Evolutionary conservation across 768 basidiomycete genomes (phyloP).

Genomic region (Auricularia auricula-judae): DNA sequence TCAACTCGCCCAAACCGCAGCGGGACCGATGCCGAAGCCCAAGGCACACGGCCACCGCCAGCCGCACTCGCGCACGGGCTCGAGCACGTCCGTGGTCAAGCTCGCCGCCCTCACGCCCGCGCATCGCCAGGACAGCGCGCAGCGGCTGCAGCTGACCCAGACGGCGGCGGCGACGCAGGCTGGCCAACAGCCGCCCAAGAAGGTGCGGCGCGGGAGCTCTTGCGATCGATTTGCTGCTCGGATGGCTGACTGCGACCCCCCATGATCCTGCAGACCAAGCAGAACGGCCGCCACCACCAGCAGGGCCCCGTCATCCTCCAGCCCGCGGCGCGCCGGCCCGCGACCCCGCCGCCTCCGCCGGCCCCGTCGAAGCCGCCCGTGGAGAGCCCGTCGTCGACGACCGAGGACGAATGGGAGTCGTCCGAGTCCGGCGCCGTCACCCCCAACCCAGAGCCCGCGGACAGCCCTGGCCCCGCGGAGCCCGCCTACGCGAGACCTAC

Average conservation of each 20-base stretch:
- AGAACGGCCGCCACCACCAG: neutral
- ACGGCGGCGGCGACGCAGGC: neutral
- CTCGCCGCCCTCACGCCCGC: neutral
- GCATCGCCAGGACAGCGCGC: neutral
- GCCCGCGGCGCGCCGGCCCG: slow-evolving; percentile 1
- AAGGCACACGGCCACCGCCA: neutral
- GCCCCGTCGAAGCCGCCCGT: neutral
- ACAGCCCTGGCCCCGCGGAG: slow-evolving; percentile 27
- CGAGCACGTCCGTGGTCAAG: neutral
- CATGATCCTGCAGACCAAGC: neutral
- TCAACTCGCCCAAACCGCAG: neutral
- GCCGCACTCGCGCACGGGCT: neutral
- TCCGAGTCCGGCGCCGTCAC: slow-evolving; percentile 68
- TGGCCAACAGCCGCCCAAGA: neutral
- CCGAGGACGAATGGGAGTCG: slow-evolving; percentile 66
- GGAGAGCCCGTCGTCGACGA: slow-evolving; percentile 19
- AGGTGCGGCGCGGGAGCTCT: neutral
- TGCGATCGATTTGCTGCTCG: neutral
- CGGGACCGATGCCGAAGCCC: neutral
- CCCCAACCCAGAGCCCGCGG: slow-evolving; percentile 32
- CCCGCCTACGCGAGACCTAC: slow-evolving; percentile 14
- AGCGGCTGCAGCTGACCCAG: neutral
- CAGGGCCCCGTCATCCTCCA: neutral
- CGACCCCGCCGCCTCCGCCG: slow-evolving; percentile 3
- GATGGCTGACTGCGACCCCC: neutral